Percentiles rank a stretch among this genome's conserved stretches.
phyloP scores from a whole-genome alignment of 192 early-diverging fungal genomes.

The Rhizoclosmatium sp. region DNA sequence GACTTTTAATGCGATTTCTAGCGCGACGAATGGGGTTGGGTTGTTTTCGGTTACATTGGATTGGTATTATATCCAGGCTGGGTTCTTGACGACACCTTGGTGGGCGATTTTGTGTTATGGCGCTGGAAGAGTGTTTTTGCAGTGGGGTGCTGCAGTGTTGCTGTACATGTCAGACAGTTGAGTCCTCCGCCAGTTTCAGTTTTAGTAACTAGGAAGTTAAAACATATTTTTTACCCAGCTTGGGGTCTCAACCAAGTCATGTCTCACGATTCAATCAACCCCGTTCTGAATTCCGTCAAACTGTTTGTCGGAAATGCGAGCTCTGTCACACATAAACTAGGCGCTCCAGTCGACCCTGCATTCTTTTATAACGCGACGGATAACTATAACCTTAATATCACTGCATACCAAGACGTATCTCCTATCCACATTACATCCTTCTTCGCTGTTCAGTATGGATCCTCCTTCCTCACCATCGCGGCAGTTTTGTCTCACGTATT shows the following conservation, averaged over 20 bases:
- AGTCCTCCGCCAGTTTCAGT: neutral
- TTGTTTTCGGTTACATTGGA: constrained; percentile 31
- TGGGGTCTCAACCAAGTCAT: neutral
- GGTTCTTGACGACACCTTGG: no score
- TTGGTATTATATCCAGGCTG: constrained; percentile 10
- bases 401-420: constrained; percentile 23
- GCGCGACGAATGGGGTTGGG: constrained; percentile 25
- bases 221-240: neutral
- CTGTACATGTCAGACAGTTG: neutral
- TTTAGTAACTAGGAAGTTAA: neutral
- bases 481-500: constrained; percentile 64
- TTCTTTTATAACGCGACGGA: neutral
- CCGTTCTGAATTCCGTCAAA: constrained; percentile 9
- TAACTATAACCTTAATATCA: constrained; percentile 28
- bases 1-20: constrained; percentile 14
- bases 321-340: constrained; percentile 10
- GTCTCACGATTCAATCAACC: neutral
- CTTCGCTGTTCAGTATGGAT: constrained; percentile 37
- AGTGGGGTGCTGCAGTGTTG: no score
- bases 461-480: constrained; percentile 57
- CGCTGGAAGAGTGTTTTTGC: no score
- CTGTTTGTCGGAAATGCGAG: constrained; percentile 30
- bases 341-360: neutral
- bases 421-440: constrained; percentile 34
- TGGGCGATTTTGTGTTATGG: neutral